Percentiles rank a stretch among this genome's conserved stretches.
phyloP scores from a whole-genome alignment of 1,284 basidiomycete species.

The Boletus albobrunnescens region DNA sequence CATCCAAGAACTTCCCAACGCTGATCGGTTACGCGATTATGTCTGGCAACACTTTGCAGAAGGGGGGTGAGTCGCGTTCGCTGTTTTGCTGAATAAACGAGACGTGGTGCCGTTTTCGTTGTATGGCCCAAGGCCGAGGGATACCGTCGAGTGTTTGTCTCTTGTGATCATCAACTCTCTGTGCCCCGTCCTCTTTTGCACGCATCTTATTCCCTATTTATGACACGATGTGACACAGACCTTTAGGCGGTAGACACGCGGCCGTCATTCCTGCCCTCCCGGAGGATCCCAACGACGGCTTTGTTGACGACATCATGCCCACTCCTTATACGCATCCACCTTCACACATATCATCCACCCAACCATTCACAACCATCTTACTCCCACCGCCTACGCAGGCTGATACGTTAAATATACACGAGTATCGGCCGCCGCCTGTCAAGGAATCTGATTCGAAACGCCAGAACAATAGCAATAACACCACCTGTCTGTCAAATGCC shows the following conservation, averaged over 20 bases:
- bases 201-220: conserved; percentile 29
- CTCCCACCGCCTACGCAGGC: conserved; percentile 26
- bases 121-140: conserved; percentile 11
- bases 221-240: conserved; percentile 45
- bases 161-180: conserved; percentile 14
- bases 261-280: conserved; percentile 72
- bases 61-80: conserved; percentile 59
- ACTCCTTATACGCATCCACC: conserved; percentile 22
- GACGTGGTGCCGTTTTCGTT: conserved; percentile 8
- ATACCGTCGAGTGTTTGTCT: conserved; percentile 5
- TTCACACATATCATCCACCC: conserved; percentile 9
- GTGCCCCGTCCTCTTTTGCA: conserved; percentile 23
- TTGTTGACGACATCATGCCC: conserved; percentile 23
- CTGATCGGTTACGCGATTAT: conserved; percentile 67
- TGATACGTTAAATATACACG: conserved; percentile 33
- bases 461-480: conserved; percentile 7
- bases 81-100: conserved; percentile 10
- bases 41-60: conserved; percentile 80
- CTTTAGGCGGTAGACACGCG: conserved; percentile 71
- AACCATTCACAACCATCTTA: conserved; percentile 32
- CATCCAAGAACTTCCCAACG: conserved; percentile 71
- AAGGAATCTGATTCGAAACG: conserved; percentile 24
- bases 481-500: too few species aligned
- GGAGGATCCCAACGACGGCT: conserved; percentile 48
- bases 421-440: conserved; percentile 29